A percentile compares a stretch with the other conserved stretches of the same genome.
phyloP scores from a whole-genome alignment of 495 filamentous ascomycete species.

The Xylaria acuta region DNA sequence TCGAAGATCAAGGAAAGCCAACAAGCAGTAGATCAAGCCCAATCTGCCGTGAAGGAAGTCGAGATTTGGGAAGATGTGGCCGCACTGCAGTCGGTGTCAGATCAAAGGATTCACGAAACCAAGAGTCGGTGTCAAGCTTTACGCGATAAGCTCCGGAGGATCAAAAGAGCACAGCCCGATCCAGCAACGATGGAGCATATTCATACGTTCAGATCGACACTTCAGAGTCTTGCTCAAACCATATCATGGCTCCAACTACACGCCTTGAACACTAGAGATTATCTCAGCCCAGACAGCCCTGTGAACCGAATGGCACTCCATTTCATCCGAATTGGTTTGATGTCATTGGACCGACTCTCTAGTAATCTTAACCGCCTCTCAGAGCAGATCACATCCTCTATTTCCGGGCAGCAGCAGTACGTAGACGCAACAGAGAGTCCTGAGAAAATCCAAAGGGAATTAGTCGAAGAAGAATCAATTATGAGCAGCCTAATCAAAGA shows the following conservation, averaged over 20 bases:
- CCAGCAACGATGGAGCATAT: neutral
- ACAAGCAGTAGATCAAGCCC: conserved; percentile 15
- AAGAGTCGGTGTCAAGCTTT: conserved; percentile 2
- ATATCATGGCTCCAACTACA: conserved; percentile 8
- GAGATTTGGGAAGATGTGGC: conserved; percentile 6
- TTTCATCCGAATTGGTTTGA: conserved; percentile 12
- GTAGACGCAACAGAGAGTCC: neutral
- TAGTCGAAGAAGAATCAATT: neutral
- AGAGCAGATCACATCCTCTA: neutral
- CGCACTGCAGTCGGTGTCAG: neutral
- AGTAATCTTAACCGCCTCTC: neutral
- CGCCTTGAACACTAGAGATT: neutral
- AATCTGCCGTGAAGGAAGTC: conserved; percentile 14
- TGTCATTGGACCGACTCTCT: conserved; percentile 4
- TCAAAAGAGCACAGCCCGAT: neutral
- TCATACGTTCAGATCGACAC: neutral
- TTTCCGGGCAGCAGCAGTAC: conserved; percentile 4
- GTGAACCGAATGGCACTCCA: neutral
- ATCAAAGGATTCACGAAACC: neutral
- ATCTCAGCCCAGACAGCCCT: neutral
- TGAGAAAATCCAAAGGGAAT: neutral
- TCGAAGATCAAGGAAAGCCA: conserved; percentile 4
- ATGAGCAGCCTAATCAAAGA: neutral
- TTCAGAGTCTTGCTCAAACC: neutral
- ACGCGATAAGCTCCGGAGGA: neutral